These are phyloP conservation scores for Fagus crenata DNA, from an alignment of 306 rosid genomes.

Conservation along the genomic window DNA sequence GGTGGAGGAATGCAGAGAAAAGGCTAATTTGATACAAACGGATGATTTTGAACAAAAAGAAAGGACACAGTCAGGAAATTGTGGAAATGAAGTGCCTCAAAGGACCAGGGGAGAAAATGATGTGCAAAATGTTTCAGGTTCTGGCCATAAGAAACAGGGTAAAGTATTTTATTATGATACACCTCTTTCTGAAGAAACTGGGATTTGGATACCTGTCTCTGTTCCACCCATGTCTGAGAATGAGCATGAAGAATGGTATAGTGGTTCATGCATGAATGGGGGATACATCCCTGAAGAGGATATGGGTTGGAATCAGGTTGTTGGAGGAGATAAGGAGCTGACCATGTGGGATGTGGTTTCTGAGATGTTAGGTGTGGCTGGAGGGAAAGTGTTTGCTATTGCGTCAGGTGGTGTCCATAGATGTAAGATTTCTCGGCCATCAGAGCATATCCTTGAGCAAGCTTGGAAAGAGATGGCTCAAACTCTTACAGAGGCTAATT, in stretches of 20 bases:
- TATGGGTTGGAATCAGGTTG: conserved; percentile 15
- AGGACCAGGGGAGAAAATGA: not conserved
- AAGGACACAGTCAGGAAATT: not conserved
- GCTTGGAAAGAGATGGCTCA: conserved; percentile 32
- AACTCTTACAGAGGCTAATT: conserved; percentile 23
- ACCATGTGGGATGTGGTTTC: conserved; percentile 32
- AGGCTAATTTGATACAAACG: not conserved
- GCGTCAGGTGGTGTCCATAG: conserved; percentile 20
- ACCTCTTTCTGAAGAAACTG: conserved; percentile 28
- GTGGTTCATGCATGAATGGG: conserved; percentile 2
- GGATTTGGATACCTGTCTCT: conserved; percentile 25
- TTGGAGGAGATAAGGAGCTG: conserved; percentile 16
- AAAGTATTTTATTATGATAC: conserved; percentile 18
- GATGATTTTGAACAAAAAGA: not conserved
- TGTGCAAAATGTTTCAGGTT: conserved; percentile 4
- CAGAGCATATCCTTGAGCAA: conserved; percentile 23
- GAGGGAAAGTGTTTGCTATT: conserved; percentile 10
- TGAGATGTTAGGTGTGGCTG: conserved; percentile 24
- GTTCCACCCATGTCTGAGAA: conserved; percentile 8
- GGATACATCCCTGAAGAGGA: conserved; percentile 21
- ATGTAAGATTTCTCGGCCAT: conserved; percentile 15
- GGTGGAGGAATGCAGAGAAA: not conserved
- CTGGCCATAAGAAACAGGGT: not conserved
- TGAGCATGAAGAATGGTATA: conserved; percentile 14
- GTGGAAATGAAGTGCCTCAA: conserved; percentile 1